Evolutionary conservation across 2,329 filamentous ascomycete genomes (phyloP).

Genomic region (Fusarium sterilihyphosum): DNA sequence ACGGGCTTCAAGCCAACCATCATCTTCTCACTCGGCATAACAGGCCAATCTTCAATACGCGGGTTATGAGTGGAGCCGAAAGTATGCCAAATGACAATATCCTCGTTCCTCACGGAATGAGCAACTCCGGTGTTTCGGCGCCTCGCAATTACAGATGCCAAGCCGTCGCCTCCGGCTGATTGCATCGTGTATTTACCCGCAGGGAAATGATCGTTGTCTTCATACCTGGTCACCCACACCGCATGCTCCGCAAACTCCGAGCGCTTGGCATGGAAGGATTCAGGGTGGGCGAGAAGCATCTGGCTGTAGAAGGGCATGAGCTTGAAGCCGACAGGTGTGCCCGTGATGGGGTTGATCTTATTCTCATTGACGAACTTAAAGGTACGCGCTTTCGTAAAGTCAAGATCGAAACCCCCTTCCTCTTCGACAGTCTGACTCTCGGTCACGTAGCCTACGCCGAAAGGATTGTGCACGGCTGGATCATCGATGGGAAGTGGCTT

Average conservation of each 20-base stretch:
- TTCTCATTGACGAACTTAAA: slow-evolving; percentile 61
- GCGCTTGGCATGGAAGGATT: slow-evolving; percentile 52
- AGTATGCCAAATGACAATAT: slow-evolving; percentile 68
- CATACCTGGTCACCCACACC: slow-evolving; percentile 57
- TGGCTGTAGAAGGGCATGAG: slow-evolving; percentile 59
- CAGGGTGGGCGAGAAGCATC: slow-evolving; percentile 52
- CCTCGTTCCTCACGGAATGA: slow-evolving; percentile 57
- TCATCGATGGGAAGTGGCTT: slow-evolving; percentile 54
- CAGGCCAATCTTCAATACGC: slow-evolving; percentile 73
- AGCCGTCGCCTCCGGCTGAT: slow-evolving; percentile 54
- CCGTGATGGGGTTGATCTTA: slow-evolving; percentile 53
- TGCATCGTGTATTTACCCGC: slow-evolving; percentile 58
- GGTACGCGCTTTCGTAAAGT: slow-evolving; percentile 57
- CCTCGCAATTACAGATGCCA: slow-evolving; percentile 45
- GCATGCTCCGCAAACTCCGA: slow-evolving; percentile 56
- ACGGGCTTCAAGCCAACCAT: slow-evolving; percentile 61
- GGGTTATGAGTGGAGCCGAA: slow-evolving; percentile 72
- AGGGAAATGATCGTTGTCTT: slow-evolving; percentile 55
- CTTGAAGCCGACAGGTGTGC: slow-evolving; percentile 58
- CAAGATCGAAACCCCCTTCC: slow-evolving; percentile 60
- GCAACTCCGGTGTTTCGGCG: slow-evolving; percentile 35
- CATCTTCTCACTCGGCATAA: slow-evolving; percentile 72
- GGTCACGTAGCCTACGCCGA: slow-evolving; percentile 59
- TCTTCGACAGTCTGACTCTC: slow-evolving; percentile 54
- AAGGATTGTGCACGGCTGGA: slow-evolving; percentile 60